Evolutionary conservation across 352 stramenopile species (phyloP).

Genomic region (Peronospora belbahrii): DNA sequence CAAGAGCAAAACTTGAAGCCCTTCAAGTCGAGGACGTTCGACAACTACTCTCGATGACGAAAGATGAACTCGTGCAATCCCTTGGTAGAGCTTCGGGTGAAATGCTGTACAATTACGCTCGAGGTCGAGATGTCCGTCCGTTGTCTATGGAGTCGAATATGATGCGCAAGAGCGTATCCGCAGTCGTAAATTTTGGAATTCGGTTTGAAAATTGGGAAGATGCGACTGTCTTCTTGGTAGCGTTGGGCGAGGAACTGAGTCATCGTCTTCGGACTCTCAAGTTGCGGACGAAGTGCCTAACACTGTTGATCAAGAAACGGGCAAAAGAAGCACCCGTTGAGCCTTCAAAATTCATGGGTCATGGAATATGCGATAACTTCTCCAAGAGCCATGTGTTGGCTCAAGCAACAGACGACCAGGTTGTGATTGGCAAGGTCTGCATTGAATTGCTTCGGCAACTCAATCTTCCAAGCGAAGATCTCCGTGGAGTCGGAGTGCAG

Average conservation of each 20-base stretch:
- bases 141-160: constrained; percentile 64
- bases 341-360: constrained; percentile 83
- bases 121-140: constrained; percentile 62
- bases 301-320: constrained; percentile 81
- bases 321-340: constrained; percentile 55
- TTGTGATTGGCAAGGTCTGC: constrained; percentile 39
- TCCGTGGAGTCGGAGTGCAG: constrained; percentile 71
- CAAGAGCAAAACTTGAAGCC: constrained; percentile 57
- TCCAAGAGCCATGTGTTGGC: constrained; percentile 61
- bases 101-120: constrained; percentile 68
- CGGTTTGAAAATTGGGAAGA: constrained; percentile 75
- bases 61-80: constrained; percentile 39
- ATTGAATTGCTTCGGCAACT: constrained; percentile 60
- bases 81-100: constrained; percentile 67
- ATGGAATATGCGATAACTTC: constrained; percentile 81
- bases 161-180: constrained; percentile 84
- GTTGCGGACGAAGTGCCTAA: constrained; percentile 56
- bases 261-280: constrained; percentile 52
- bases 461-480: constrained; percentile 46
- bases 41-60: constrained; percentile 50
- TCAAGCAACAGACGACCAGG: constrained; percentile 46
- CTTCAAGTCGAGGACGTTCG: constrained; percentile 52
- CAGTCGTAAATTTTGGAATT: constrained; percentile 90
- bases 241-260: constrained; percentile 68
- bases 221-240: constrained; percentile 74